These are phyloP conservation scores for Blastobotrys proliferans DNA, from an alignment of 1,139 yeast genomes.

Conservation along the genomic window DNA sequence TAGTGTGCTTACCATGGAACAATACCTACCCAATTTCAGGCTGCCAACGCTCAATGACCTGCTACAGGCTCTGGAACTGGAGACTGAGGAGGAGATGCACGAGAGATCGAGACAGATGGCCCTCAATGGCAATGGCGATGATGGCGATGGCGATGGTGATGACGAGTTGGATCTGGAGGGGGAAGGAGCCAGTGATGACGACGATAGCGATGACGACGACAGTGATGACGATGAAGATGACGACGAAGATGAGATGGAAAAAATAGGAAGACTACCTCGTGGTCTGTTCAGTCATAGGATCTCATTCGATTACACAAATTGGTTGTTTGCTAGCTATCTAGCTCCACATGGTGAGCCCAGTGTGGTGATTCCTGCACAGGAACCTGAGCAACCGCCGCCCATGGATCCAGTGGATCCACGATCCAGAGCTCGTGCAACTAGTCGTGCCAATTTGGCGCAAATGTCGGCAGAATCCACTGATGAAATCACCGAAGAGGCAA, in stretches of 20 bases:
- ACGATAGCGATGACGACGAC: conserved; percentile 17
- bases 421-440: conserved; percentile 20
- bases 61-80: not conserved
- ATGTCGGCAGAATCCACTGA: conserved; percentile 1
- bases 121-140: conserved; percentile 3
- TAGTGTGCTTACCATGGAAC: not conserved
- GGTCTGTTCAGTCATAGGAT: conserved; percentile 4
- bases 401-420: conserved; percentile 44
- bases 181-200: conserved; percentile 7
- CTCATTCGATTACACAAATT: conserved; percentile 24
- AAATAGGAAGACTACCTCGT: conserved; percentile 28
- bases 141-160: not conserved
- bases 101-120: not conserved
- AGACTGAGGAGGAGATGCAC: conserved; percentile 1
- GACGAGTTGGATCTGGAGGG: not conserved
- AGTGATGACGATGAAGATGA: conserved; percentile 23
- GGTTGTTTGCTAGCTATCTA: conserved; percentile 25
- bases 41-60: conserved; percentile 4
- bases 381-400: conserved; percentile 46
- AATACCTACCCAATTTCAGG: conserved; percentile 1
- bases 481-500: conserved; percentile 1
- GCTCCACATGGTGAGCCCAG: conserved; percentile 45
- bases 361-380: conserved; percentile 50
- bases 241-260: conserved; percentile 32
- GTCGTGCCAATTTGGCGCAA: conserved; percentile 8